These are phyloP conservation scores for Leptographium flavum DNA, from an alignment of 2,329 filamentous ascomycete species.

Conservation along the genomic window DNA sequence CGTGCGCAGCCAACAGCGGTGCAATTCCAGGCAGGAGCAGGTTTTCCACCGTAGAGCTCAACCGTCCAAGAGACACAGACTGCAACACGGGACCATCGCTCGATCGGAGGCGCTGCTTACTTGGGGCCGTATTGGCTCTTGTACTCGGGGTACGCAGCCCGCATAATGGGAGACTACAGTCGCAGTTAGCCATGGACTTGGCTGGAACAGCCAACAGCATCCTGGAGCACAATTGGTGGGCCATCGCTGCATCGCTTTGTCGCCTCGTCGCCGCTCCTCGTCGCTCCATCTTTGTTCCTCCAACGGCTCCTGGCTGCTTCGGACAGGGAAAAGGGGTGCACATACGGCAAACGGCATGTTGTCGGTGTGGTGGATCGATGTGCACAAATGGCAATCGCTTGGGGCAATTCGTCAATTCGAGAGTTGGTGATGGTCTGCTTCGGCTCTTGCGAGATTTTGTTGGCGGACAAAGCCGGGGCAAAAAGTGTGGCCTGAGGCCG, in stretches of 20 bases:
- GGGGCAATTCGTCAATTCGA: too few species aligned
- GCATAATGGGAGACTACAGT: slow-evolving; percentile 32
- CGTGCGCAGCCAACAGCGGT: too few species aligned
- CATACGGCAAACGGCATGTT: slow-evolving; percentile 18
- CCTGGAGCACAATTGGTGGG: too few species aligned
- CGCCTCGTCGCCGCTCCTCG: too few species aligned
- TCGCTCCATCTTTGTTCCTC: too few species aligned
- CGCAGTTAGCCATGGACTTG: background rate
- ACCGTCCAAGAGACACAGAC: too few species aligned
- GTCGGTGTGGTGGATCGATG: background rate
- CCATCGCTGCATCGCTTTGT: too few species aligned
- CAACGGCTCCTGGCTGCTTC: background rate
- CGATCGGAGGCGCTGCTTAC: slow-evolving; percentile 33
- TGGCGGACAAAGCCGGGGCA: slow-evolving; percentile 17
- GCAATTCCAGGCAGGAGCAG: too few species aligned
- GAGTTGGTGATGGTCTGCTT: background rate
- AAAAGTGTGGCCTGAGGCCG: slow-evolving; percentile 14
- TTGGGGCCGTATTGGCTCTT: slow-evolving; percentile 52
- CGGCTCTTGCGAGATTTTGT: slow-evolving; percentile 16
- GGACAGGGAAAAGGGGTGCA: background rate
- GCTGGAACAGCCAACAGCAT: too few species aligned
- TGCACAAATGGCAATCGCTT: background rate
- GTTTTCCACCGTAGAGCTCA: too few species aligned
- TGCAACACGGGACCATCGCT: too few species aligned
- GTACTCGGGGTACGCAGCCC: slow-evolving; percentile 27